Conservation (phyloP, 2,329 filamentous ascomycete species). For the Leptographium radiaticola region DNA sequence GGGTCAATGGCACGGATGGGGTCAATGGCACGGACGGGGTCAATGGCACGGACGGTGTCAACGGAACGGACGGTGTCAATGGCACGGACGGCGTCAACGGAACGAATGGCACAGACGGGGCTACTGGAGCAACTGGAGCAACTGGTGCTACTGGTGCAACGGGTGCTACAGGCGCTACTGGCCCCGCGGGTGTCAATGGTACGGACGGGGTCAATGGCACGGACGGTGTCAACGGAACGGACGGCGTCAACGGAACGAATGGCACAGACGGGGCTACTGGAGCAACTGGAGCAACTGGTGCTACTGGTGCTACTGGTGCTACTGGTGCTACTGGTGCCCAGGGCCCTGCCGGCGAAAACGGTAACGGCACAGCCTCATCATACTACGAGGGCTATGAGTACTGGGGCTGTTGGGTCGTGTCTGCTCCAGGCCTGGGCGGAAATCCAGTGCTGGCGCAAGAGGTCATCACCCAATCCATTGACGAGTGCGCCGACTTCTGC, state of each 20-base stretch:
- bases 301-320: not conserved
- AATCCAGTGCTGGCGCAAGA: constrained; percentile 4
- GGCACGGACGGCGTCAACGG: not conserved
- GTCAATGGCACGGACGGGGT: not conserved
- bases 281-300: not conserved
- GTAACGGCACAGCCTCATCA: not conserved
- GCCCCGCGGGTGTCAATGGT: no score
- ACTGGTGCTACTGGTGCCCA: not conserved
- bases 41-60: not conserved
- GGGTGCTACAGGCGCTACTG: not conserved
- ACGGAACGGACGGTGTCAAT: not conserved
- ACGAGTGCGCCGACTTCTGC: constrained; percentile 7
- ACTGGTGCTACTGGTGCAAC: not conserved
- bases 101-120: not conserved
- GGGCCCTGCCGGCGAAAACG: not conserved
- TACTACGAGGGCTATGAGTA: constrained; percentile 3
- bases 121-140: not conserved
- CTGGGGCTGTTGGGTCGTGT: constrained; percentile 7
- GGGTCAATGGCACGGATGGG: not conserved
- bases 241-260: not conserved
- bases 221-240: not conserved
- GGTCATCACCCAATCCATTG: constrained; percentile 7
- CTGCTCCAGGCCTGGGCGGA: not conserved
- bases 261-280: not conserved
- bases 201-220: not conserved